Evolutionary conservation across 2,329 filamentous ascomycete species (phyloP).

Genomic region (Xylariales sp.): DNA sequence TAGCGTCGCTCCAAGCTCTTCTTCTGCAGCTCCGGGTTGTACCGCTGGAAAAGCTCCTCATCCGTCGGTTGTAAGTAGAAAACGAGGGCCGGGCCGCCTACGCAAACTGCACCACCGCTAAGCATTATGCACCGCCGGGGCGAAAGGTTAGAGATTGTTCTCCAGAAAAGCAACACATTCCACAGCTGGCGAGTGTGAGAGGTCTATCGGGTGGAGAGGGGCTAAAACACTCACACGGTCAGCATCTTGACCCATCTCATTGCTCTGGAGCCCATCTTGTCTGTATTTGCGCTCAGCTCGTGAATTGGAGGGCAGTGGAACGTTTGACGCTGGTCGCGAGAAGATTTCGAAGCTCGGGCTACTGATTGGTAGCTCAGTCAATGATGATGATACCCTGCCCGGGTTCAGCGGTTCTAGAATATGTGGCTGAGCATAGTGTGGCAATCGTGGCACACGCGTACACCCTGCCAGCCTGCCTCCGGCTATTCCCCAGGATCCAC

Average conservation of each 20-base stretch:
- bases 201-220: conserved; percentile 7
- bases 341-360: too few species aligned
- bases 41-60: conserved; percentile 86
- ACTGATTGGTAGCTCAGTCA: too few species aligned
- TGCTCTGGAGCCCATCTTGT: conserved; percentile 55
- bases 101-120: conserved; percentile 66
- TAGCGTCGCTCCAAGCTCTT: conserved; percentile 76
- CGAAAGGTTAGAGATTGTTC: conserved; percentile 9
- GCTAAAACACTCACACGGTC: conserved; percentile 50
- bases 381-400: too few species aligned
- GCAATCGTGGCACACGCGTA: too few species aligned
- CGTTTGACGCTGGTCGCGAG: too few species aligned
- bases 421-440: too few species aligned
- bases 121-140: conserved; percentile 8
- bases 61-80: conserved; percentile 78
- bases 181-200: not conserved
- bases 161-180: too few species aligned
- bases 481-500: too few species aligned
- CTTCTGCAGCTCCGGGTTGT: conserved; percentile 92
- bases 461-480: too few species aligned
- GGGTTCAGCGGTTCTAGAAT: too few species aligned
- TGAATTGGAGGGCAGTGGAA: too few species aligned
- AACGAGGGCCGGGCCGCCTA: conserved; percentile 83
- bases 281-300: conserved; percentile 40
- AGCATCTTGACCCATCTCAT: conserved; percentile 68